Evolutionary conservation across 169 alveolate species (phyloP).

Genomic region (Plasmodium yoelii): DNA sequence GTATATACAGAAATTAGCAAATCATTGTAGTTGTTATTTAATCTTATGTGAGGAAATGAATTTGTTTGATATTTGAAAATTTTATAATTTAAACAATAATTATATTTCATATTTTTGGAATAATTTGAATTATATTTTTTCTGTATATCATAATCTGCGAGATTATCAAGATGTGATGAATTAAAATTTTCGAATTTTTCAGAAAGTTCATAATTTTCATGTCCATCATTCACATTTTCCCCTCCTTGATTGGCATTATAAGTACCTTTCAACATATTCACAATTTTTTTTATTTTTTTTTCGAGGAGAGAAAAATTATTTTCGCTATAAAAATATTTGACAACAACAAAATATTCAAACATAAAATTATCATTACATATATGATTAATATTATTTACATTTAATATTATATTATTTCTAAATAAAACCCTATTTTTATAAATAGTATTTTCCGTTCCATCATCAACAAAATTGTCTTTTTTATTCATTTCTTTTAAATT

Average conservation of each 20-base stretch:
- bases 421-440: slow-evolving; percentile 59
- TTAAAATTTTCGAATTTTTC: not conserved
- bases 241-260: too few species aligned
- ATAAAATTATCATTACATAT: slow-evolving; percentile 63
- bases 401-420: slow-evolving; percentile 38
- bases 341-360: slow-evolving; percentile 70
- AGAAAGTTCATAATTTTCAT: slow-evolving; percentile 1
- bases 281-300: slow-evolving; percentile 54
- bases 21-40: slow-evolving; percentile 56
- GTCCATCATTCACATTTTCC: slow-evolving; percentile 4
- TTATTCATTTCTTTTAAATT: not conserved
- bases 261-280: slow-evolving; percentile 11
- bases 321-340: slow-evolving; percentile 60
- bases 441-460: not conserved
- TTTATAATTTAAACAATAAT: slow-evolving; percentile 72
- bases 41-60: slow-evolving; percentile 70
- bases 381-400: slow-evolving; percentile 65
- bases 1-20: slow-evolving; percentile 44
- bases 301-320: slow-evolving; percentile 59
- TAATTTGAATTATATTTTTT: slow-evolving; percentile 31
- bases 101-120: slow-evolving; percentile 28
- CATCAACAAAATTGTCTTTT: not conserved
- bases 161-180: too few species aligned
- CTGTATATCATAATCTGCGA: slow-evolving; percentile 18
- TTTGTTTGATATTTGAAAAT: slow-evolving; percentile 71